A percentile compares a stretch with the other conserved stretches of the same genome.
Conservation (phyloP, 208 protist species). For the Wallacemonas sp. region DNA sequence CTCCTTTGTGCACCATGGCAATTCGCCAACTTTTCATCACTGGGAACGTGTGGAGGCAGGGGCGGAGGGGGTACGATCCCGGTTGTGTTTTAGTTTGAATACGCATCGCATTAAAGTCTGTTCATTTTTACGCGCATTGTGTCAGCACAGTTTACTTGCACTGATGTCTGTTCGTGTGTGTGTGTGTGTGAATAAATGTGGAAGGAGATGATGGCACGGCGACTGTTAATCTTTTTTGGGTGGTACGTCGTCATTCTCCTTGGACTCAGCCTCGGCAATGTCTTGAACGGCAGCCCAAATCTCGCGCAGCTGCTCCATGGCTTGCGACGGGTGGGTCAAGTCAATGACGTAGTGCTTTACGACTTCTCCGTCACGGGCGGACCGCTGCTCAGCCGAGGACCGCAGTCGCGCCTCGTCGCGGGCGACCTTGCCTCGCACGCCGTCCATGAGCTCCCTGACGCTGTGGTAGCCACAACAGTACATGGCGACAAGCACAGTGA, state of each 20-base stretch:
- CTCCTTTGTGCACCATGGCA: no score
- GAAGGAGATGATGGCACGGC: no score
- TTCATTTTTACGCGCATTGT: no score
- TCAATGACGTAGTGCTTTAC: conserved; percentile 72
- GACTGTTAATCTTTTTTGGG: no score
- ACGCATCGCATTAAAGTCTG: no score
- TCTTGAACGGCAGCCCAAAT: conserved; percentile 59
- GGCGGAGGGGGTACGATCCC: no score
- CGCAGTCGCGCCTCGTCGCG: conserved; percentile 45
- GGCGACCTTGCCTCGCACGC: conserved; percentile 40
- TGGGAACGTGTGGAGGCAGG: no score
- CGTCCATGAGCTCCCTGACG: conserved; percentile 35
- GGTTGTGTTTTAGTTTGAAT: no score
- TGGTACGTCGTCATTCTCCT: conserved; percentile 3
- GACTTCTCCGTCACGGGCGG: conserved; percentile 18
- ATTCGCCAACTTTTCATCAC: no score
- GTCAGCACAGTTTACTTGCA: no score
- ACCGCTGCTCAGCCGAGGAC: not conserved
- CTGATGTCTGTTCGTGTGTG: no score
- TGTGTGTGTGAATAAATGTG: no score
- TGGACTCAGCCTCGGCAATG: conserved; percentile 23
- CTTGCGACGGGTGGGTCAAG: conserved; percentile 47
- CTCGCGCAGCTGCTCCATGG: conserved; percentile 50
- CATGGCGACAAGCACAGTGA: conserved; percentile 49
- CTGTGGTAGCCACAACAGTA: conserved; percentile 50